Percentiles rank a stretch among this genome's conserved stretches.
Conservation (phyloP, 2,329 filamentous ascomycete genomes). For the Ascocoryne sarcoides region DNA sequence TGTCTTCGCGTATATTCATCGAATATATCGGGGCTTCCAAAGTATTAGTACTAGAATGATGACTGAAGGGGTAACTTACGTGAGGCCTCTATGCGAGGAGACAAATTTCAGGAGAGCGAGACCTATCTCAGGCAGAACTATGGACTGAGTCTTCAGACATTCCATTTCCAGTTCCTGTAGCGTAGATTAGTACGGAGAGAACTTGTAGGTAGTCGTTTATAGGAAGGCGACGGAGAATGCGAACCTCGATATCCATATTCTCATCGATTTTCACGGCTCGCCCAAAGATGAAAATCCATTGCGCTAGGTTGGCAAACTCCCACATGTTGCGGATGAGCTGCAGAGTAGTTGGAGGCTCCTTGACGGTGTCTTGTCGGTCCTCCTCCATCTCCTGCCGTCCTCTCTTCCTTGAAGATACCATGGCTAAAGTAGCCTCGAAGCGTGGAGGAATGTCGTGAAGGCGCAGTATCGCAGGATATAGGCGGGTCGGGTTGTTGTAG, state of each 20-base stretch:
- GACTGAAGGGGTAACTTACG: constrained; percentile 47
- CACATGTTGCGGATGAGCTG: constrained; percentile 77
- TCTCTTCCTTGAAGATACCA: constrained; percentile 42
- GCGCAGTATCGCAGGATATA: not conserved
- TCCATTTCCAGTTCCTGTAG: constrained; percentile 77
- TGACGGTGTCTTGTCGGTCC: constrained; percentile 25
- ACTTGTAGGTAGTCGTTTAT: not conserved
- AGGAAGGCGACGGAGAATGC: constrained; percentile 17
- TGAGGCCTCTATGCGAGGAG: constrained; percentile 86
- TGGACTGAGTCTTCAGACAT: constrained; percentile 72
- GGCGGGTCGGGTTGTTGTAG: constrained; percentile 2
- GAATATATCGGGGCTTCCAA: constrained; percentile 69
- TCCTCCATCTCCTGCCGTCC: constrained; percentile 37
- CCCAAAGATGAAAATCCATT: constrained; percentile 90
- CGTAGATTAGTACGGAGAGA: constrained; percentile 6
- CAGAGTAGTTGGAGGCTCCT: constrained; percentile 36
- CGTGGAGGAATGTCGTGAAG: not conserved
- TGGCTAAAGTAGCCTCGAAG: constrained; percentile 21
- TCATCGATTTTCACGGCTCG: constrained; percentile 83
- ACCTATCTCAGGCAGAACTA: constrained; percentile 70
- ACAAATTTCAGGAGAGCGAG: constrained; percentile 84
- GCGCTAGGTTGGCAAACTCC: constrained; percentile 90
- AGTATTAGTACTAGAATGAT: constrained; percentile 19
- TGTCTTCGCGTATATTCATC: constrained; percentile 90
- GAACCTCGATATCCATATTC: constrained; percentile 81